Base-by-base conservation (phyloP, 1,284 basidiomycete genomes). In the Ustilago sp. region DNA sequence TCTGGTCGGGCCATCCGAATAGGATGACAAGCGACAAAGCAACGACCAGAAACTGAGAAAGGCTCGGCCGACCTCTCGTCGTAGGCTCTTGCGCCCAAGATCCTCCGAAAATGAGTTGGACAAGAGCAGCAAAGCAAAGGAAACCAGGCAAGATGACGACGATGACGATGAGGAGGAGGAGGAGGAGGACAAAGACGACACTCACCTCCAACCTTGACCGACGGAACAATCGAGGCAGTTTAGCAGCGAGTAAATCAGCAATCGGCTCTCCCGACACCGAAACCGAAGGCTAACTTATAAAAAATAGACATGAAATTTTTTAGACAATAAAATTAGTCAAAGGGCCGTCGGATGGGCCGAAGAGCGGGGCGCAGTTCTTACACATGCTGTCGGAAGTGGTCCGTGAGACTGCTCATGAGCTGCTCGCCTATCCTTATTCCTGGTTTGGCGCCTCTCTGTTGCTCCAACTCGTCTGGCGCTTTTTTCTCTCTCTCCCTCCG, bases 401-500 rank as follows among this genome's bases (percentile, higher is more conserved):
- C 4, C 28, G 12, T 12, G 23, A 32, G 28, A 50, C 48, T 50
- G 48, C 12, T 50, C 48, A 50, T 8, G 48, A 28, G 23, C 23
- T 28, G 23, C 23, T 28, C 23, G 23, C 23, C 23, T 28, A 28
- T 28, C 23, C 23, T 28, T 28, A 3, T 50, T 23, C 28, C 31
- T 28, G 34, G n/a, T n/a, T 23, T 48, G 15, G 9, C 28, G 28
- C 11, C 6, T 8, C 6, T 32, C 31, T 17, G 8, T 50, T 50
- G 48, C 28, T 50, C 12, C 48, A 50, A 50, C 31, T 50, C 31
- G 48, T 50, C 48, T 32, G 28, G 51, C 51, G 51, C 51, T 57
- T 39, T 28, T 56, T 43, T 28, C 34, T 39, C 12, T 19, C 39
- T 57, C n/a, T 56, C 35, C 9, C 39, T 41, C 17, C 8, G 8